Evolutionary conservation across 2,329 filamentous ascomycete species (phyloP).

Genomic region (Nigrospora sphaerica): DNA sequence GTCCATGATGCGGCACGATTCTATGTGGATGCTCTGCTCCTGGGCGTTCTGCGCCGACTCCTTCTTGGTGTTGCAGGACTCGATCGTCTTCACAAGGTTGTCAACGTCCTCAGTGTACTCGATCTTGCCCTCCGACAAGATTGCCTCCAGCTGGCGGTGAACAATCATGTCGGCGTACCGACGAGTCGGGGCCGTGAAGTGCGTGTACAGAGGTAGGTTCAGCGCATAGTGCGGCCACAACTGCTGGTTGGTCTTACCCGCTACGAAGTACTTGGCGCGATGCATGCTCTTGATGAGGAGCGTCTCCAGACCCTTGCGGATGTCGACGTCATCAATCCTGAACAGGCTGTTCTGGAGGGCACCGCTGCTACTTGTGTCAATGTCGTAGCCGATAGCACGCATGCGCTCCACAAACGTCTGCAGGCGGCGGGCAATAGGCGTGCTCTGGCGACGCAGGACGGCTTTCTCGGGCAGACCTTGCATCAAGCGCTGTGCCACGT

Average conservation of each 20-base stretch:
- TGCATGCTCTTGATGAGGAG: slow-evolving; percentile 92
- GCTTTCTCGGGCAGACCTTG: slow-evolving; percentile 84
- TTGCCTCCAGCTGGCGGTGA: slow-evolving; percentile 86
- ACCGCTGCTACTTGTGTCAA: slow-evolving; percentile 85
- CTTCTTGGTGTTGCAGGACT: slow-evolving; percentile 98
- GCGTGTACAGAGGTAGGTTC: slow-evolving; percentile 90
- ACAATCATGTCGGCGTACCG: slow-evolving; percentile 94
- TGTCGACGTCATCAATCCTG: slow-evolving; percentile 78
- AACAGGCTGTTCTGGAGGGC: slow-evolving; percentile 91
- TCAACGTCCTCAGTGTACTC: slow-evolving; percentile 90
- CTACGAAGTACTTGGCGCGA: slow-evolving; percentile 89
- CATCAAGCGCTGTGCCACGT: slow-evolving; percentile 78
- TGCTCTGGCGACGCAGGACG: slow-evolving; percentile 75
- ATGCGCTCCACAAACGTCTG: slow-evolving; percentile 90
- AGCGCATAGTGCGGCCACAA: slow-evolving; percentile 84
- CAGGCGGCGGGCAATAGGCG: slow-evolving; percentile 81
- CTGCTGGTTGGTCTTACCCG: slow-evolving; percentile 69
- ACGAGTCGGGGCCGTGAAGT: slow-evolving; percentile 92
- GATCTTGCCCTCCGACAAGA: slow-evolving; percentile 71
- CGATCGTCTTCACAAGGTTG: slow-evolving; percentile 80
- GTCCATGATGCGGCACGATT: slow-evolving; percentile 94
- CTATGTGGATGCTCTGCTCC: slow-evolving; percentile 97
- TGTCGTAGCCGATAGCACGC: slow-evolving; percentile 81
- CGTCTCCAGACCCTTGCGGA: slow-evolving; percentile 98
- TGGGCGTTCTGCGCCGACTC: slow-evolving; percentile 96